Conservation (phyloP, 306 rosid species). For the Malus sylvestris region DNA sequence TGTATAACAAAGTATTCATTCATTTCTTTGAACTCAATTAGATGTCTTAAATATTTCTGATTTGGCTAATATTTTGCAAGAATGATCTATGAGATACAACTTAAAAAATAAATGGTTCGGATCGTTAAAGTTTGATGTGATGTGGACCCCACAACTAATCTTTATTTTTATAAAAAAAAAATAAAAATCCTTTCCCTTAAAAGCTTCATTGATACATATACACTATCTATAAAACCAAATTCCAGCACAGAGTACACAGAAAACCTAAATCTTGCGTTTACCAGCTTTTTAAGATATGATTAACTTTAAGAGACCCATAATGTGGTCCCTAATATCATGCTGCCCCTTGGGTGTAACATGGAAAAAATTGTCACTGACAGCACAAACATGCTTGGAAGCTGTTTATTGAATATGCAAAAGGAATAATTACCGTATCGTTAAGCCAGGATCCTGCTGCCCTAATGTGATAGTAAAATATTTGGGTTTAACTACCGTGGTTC, state of each 20-base stretch:
- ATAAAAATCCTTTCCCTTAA: too few species aligned
- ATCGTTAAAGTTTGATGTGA: too few species aligned
- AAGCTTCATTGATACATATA: too few species aligned
- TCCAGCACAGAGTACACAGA: constrained; percentile 6
- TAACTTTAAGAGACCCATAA: constrained; percentile 57
- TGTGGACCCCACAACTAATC: too few species aligned
- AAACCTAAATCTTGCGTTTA: neutral
- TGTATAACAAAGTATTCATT: too few species aligned
- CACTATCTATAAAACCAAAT: neutral
- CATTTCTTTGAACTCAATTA: too few species aligned
- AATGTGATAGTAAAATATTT: constrained; percentile 18
- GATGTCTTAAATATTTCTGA: too few species aligned
- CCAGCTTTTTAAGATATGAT: constrained; percentile 29
- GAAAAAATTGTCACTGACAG: constrained; percentile 47
- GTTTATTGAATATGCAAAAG: constrained; percentile 42
- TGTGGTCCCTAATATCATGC: constrained; percentile 73
- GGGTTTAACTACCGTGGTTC: constrained; percentile 20
- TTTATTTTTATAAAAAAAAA: too few species aligned
- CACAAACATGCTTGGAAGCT: constrained; percentile 42
- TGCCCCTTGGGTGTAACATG: constrained; percentile 55
- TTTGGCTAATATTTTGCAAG: too few species aligned
- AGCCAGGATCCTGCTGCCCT: constrained; percentile 50
- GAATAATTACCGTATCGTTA: constrained; percentile 44
- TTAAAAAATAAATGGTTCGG: too few species aligned
- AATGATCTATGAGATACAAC: too few species aligned